These are phyloP conservation scores for Neonectria sp. DNA, from an alignment of 2,329 filamentous ascomycete genomes.

Conservation along the genomic window DNA sequence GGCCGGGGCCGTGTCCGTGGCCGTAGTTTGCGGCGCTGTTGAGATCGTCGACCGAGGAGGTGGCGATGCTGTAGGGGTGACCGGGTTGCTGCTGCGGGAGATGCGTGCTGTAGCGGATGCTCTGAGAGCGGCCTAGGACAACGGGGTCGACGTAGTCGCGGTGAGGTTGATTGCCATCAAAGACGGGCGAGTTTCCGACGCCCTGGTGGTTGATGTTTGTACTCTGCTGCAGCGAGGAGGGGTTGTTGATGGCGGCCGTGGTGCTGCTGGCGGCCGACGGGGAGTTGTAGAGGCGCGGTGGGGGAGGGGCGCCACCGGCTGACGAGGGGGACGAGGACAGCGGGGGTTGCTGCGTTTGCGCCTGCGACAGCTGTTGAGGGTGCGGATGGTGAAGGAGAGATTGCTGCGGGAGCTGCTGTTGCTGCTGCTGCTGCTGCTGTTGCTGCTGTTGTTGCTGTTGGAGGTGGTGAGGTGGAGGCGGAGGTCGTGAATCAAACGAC, in stretches of 20 bases:
- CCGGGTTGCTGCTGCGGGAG: conserved; percentile 47
- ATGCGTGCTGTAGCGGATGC: conserved; percentile 62
- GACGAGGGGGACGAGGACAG: conserved; percentile 38
- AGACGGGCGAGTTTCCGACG: conserved; percentile 43
- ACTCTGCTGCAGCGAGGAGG: conserved; percentile 49
- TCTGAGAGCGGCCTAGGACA: conserved; percentile 64
- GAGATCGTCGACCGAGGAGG: conserved; percentile 61
- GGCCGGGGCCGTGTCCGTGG: conserved; percentile 33
- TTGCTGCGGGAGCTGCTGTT: conserved; percentile 46
- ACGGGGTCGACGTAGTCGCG: conserved; percentile 62
- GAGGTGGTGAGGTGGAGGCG: conserved; percentile 43
- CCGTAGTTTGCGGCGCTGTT: conserved; percentile 41
- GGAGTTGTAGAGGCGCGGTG: conserved; percentile 51
- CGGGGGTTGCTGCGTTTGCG: conserved; percentile 41
- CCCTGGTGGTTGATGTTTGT: conserved; percentile 47
- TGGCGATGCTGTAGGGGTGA: conserved; percentile 53
- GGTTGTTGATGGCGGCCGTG: conserved; percentile 47
- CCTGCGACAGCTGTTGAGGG: conserved; percentile 20
- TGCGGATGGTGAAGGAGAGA: conserved; percentile 37
- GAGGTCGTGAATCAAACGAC: conserved; percentile 57
- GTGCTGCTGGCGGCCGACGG: conserved; percentile 45
- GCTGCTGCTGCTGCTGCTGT: conserved; percentile 48
- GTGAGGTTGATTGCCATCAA: conserved; percentile 55
- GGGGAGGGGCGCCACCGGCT: conserved; percentile 42
- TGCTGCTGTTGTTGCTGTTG: conserved; percentile 51